Evolutionary conservation across 192 early-diverging fungal species (phyloP), one percentile per base, ranked within the genome.

Genomic region (Podila horticola): DNA sequence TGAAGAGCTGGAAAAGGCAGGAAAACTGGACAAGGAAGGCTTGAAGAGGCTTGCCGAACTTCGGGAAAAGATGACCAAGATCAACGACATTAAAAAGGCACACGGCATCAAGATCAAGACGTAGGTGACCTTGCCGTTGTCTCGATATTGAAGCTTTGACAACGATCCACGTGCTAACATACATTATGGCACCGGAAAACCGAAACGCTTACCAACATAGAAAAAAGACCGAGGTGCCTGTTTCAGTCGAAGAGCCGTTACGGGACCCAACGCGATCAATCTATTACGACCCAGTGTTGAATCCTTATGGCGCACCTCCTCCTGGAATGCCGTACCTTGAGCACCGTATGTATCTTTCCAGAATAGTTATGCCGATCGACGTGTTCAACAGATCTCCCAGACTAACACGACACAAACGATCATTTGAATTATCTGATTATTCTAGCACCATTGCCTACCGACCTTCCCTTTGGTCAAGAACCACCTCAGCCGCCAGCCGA

Each of bases 241-340:
- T 69, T 3, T 5, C 70, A 22, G 71, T 81, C 5, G 62, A 66
- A n/a, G 77, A 73, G 36, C 77, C 60, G 30, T 31, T 48, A 7
- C 69, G 77, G 41, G 77, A 81, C 19, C 77, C 77, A 17, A 81
- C 70, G 19, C 65, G 77, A 64, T 81, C 77, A 0, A 81, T 81
- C 10, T 81, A 81, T 45, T 81, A 81, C 48, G 77, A 81, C 58
- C 77, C 77, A 24, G 48, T 81, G 8, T 30, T 81, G 57, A 81
- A 81, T 55, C 77, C 77, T n/a, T 81, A 69, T 30, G 77, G 77
- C 45, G 77, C 77, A 19, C 77, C 77, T 29, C 77, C 77, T 24
- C 77, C 77, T 10, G 77, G 77, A 64, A 71, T 72, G 49, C 77
- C 77, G 6, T 81, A 81, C 9, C 62, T 81, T 0, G 77, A 81